Evolutionary conservation across 2,329 filamentous ascomycete species (phyloP), one percentile per base, ranked within the genome.

Genomic region (Penicillium italicum): DNA sequence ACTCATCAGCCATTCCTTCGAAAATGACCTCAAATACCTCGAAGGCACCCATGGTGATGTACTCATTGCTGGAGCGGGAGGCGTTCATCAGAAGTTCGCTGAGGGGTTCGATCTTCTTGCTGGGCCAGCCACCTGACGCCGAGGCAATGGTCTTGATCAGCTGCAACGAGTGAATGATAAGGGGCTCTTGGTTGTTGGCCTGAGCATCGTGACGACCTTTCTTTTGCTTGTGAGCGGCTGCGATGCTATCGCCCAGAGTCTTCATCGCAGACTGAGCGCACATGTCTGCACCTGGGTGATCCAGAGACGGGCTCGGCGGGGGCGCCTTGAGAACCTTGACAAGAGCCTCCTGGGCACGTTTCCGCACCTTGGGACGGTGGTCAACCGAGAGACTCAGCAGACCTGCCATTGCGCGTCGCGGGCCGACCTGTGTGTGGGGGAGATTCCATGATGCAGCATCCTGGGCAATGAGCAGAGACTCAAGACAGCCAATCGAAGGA

Each of bases 21-120:
- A 99, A 97, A 42, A 97, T 96, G 72, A 96, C 88, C 73, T 99
- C 94, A 67, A 99, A 99, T 4, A 97, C 93, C 62, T 97, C 93
- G 66, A 99, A 97, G 0, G 92, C 89, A 11, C 90, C 88, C 87
- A 97, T 95, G 31, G 92, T 96, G 79, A 99, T 87, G 72, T 93
- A 96, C 71, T 97, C 92, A 72, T 95, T 97, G 72, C 86, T 94
- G 9, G 89, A 92, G 69, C 87, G 87, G 30, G 93, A 93, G 59
- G 97, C 96, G 63, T 86, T 86, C 63, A 99, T 84, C 55, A 99
- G 78, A 51, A 96, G 78, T 73, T 97, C 92, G 73, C 92, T 97
- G 33, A 99, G 79, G 2, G 88, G 81, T 75, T 99, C 94, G 52
- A 97, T 96, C 76, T 96, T 96, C 78, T 89, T 91, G 77, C 89